These are phyloP conservation scores for Colletotrichum echinochloae DNA, from an alignment of 2,329 filamentous ascomycete genomes.

Conservation along the genomic window DNA sequence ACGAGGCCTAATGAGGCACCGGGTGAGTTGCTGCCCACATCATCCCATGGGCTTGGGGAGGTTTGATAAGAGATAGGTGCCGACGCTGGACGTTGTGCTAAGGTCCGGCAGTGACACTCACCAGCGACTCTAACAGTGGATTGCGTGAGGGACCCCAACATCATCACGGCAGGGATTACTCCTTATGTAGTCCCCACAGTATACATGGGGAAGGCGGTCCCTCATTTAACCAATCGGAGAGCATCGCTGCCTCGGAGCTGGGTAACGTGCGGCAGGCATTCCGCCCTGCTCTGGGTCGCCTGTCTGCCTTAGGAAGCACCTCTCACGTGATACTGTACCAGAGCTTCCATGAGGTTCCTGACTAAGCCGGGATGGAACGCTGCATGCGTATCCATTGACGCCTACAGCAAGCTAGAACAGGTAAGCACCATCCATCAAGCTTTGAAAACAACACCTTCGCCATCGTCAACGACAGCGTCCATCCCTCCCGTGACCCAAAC, in stretches of 20 bases:
- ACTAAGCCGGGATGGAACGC: slow-evolving; percentile 41
- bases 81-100: slow-evolving; percentile 20
- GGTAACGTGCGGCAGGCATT: slow-evolving; percentile 32
- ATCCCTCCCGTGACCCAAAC: slow-evolving; percentile 1
- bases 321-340: not conserved
- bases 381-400: slow-evolving; percentile 43
- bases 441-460: slow-evolving; percentile 23
- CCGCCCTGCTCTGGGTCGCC: slow-evolving; percentile 26
- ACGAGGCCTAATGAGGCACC: slow-evolving; percentile 39
- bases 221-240: slow-evolving; percentile 26
- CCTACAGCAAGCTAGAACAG: slow-evolving; percentile 38
- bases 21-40: slow-evolving; percentile 37
- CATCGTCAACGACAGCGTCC: slow-evolving; percentile 26
- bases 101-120: slow-evolving; percentile 2
- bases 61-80: slow-evolving; percentile 40
- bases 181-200: slow-evolving; percentile 14
- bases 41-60: slow-evolving; percentile 31
- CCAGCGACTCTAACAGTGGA: slow-evolving; percentile 38
- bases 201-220: slow-evolving; percentile 2
- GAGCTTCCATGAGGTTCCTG: slow-evolving; percentile 12
- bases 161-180: slow-evolving; percentile 37
- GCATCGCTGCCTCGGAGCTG: slow-evolving; percentile 21
- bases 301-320: not conserved
- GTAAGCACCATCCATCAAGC: slow-evolving; percentile 11
- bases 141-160: slow-evolving; percentile 39